phyloP scores from a whole-genome alignment of 139 green algal species.

The Prasinococcaceae sp. region DNA sequence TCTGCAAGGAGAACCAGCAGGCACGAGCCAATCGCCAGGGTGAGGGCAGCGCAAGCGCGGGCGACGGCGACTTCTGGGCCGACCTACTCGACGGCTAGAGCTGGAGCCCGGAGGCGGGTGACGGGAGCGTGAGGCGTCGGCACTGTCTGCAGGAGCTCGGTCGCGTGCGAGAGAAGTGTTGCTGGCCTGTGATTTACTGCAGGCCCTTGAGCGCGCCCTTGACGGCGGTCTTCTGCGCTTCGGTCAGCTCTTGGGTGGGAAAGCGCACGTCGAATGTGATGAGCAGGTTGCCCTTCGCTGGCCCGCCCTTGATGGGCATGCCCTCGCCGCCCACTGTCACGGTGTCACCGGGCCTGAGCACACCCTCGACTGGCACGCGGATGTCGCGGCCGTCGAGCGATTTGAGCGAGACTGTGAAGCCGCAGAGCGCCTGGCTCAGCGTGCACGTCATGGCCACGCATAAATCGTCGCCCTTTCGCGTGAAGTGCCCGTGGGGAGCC shows the following conservation, averaged over 20 bases:
- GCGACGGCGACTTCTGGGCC: too few relatives aligned
- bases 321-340: constrained; percentile 26
- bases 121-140: too few relatives aligned
- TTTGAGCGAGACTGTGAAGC: constrained; percentile 15
- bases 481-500: constrained; percentile 69
- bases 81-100: too few relatives aligned
- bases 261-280: constrained; percentile 33
- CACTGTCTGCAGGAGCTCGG: too few relatives aligned
- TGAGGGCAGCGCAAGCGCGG: too few relatives aligned
- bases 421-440: constrained; percentile 15
- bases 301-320: constrained; percentile 31
- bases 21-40: too few relatives aligned
- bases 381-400: constrained; percentile 25
- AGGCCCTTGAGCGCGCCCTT: constrained; percentile 14
- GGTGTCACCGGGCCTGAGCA: constrained; percentile 22
- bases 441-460: constrained; percentile 24
- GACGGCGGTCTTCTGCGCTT: constrained; percentile 18
- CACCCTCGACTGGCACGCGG: constrained; percentile 9
- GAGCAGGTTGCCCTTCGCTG: constrained; percentile 24
- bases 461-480: constrained; percentile 70
- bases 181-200: too few relatives aligned
- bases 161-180: too few relatives aligned
- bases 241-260: constrained; percentile 10
- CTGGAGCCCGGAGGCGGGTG: too few relatives aligned
- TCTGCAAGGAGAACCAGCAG: too few relatives aligned